These are phyloP conservation scores for Tillandsia leiboldiana DNA, from an alignment of 176 grass and related monocot species.

Conservation along the genomic window DNA sequence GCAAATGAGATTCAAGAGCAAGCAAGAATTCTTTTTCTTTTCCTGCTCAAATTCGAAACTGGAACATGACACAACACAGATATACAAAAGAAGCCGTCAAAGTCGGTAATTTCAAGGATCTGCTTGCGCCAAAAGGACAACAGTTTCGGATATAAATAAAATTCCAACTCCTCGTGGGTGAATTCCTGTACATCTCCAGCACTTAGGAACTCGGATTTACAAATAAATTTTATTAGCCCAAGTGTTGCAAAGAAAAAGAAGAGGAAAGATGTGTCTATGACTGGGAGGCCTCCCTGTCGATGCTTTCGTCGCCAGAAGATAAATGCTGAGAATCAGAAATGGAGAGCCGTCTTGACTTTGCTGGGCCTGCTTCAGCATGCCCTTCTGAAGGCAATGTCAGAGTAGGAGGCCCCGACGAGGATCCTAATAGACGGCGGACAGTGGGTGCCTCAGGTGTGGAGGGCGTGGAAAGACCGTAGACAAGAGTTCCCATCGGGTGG, in stretches of 20 bases:
- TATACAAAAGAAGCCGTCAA: slow-evolving; percentile 34
- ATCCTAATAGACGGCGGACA: slow-evolving; percentile 27
- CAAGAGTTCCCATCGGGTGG: slow-evolving; percentile 55
- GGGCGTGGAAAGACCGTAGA: slow-evolving; percentile 44
- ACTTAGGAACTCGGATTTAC: slow-evolving; percentile 27
- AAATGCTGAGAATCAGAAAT: slow-evolving; percentile 43
- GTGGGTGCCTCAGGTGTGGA: slow-evolving; percentile 32
- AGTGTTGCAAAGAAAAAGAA: slow-evolving; percentile 17
- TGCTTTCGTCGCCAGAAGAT: slow-evolving; percentile 44
- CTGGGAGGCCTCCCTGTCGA: slow-evolving; percentile 55
- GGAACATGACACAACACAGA: neutral
- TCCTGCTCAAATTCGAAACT: slow-evolving; percentile 28
- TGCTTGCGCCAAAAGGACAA: slow-evolving; percentile 18
- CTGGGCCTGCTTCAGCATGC: slow-evolving; percentile 19
- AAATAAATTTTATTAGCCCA: slow-evolving; percentile 20
- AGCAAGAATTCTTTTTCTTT: slow-evolving; percentile 47
- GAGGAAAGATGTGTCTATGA: slow-evolving; percentile 19
- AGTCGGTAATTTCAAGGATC: slow-evolving; percentile 31
- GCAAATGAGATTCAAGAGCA: slow-evolving; percentile 17
- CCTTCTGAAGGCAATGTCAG: slow-evolving; percentile 23
- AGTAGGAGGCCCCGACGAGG: slow-evolving; percentile 27
- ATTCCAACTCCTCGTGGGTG: neutral
- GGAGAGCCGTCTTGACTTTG: slow-evolving; percentile 28
- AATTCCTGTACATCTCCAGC: slow-evolving; percentile 29
- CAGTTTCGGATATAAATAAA: neutral